These are phyloP conservation scores for Moesziomyces globuligerus DNA, from an alignment of 1,284 basidiomycete species.

Conservation along the genomic window DNA sequence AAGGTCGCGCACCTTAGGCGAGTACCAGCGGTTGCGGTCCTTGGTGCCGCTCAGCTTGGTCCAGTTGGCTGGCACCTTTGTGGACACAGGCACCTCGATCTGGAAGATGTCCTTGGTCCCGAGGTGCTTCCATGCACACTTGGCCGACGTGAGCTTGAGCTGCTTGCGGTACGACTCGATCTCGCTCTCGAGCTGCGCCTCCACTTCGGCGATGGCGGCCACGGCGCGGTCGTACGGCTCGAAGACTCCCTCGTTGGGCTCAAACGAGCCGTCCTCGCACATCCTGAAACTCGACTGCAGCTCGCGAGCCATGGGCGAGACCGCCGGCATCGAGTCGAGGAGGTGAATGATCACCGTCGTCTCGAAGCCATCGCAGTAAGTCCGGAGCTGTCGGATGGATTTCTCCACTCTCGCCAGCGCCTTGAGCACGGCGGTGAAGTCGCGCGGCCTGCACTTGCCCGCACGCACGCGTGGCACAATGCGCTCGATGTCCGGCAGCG, in stretches of 20 bases:
- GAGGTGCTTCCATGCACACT: slow-evolving; percentile 64
- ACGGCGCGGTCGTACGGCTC: slow-evolving; percentile 59
- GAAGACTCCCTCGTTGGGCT: slow-evolving; percentile 50
- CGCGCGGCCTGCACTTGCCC: slow-evolving; percentile 63
- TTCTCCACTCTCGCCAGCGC: slow-evolving; percentile 50
- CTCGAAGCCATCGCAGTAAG: slow-evolving; percentile 40
- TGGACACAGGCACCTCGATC: slow-evolving; percentile 62
- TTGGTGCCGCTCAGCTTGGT: slow-evolving; percentile 62
- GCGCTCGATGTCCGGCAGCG: slow-evolving; percentile 64
- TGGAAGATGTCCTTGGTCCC: slow-evolving; percentile 67
- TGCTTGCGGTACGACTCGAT: slow-evolving; percentile 44
- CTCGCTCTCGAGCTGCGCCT: slow-evolving; percentile 56
- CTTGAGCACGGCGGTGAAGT: slow-evolving; percentile 62
- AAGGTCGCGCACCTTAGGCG: slow-evolving; percentile 58
- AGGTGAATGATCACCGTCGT: slow-evolving; percentile 31
- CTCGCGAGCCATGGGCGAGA: slow-evolving; percentile 47
- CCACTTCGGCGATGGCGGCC: slow-evolving; percentile 47
- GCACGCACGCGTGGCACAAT: slow-evolving; percentile 62
- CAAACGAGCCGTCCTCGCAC: slow-evolving; percentile 62
- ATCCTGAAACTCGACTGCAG: slow-evolving; percentile 55
- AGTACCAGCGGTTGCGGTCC: slow-evolving; percentile 64
- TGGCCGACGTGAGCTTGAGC: slow-evolving; percentile 48
- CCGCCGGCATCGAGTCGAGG: slow-evolving; percentile 56
- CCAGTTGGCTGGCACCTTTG: slow-evolving; percentile 63
- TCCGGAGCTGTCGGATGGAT: slow-evolving; percentile 27